phyloP scores from a whole-genome alignment of 2,329 filamentous ascomycete species.

The Penicillium decumbens region DNA sequence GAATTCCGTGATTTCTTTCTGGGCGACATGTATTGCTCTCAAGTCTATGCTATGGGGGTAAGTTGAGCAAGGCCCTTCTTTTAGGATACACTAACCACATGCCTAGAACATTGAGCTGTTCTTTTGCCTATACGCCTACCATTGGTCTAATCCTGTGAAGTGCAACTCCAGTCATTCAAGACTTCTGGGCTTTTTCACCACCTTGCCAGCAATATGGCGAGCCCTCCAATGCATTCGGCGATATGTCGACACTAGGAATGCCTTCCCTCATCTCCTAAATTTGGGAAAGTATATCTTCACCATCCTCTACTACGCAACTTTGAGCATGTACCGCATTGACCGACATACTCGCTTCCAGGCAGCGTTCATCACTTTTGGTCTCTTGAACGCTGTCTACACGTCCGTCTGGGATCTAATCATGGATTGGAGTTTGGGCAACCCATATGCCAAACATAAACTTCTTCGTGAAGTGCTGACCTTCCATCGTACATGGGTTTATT shows the following conservation, averaged over 20 bases:
- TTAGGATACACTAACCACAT: constrained; percentile 18
- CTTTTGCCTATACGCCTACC: constrained; percentile 83
- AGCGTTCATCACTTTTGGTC: constrained; percentile 73
- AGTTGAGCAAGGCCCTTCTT: constrained; percentile 31
- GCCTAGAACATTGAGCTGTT: constrained; percentile 80
- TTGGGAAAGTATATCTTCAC: constrained; percentile 86
- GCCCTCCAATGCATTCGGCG: constrained; percentile 85
- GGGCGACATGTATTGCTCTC: constrained; percentile 94
- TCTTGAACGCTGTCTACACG: constrained; percentile 77
- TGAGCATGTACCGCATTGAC: constrained; percentile 80
- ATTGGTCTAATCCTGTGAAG: constrained; percentile 66
- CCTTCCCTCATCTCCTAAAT: constrained; percentile 90
- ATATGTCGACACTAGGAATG: constrained; percentile 77
- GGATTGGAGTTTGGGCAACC: constrained; percentile 90
- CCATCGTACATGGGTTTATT: constrained; percentile 78
- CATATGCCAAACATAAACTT: constrained; percentile 61
- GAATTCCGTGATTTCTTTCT: constrained; percentile 97
- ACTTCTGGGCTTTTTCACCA: constrained; percentile 76
- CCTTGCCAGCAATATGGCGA: constrained; percentile 84
- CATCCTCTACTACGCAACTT: constrained; percentile 69
- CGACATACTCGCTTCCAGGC: constrained; percentile 54
- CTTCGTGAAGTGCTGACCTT: constrained; percentile 76
- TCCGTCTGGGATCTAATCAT: constrained; percentile 92
- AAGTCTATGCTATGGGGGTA: constrained; percentile 84
- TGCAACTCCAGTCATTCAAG: constrained; percentile 86